Base-by-base conservation (phyloP, 1,139 yeast genomes). In the Lodderomyces pseudojiufengensis region DNA sequence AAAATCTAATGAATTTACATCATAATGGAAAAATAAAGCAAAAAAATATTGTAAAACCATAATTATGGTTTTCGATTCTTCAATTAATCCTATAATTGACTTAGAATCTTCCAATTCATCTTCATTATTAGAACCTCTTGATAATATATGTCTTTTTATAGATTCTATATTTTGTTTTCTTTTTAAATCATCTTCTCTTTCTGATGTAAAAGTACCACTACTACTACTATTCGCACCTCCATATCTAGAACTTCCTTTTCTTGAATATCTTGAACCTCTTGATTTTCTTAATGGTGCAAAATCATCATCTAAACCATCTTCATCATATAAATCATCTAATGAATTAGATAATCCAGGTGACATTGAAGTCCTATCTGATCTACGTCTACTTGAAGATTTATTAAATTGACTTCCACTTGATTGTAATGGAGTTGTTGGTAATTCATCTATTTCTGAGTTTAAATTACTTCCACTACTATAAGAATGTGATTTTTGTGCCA, bases 11-110 rank as follows among this genome's bases (percentile, higher is more conserved):
- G 60, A 61, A 2, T 66, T 62, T 32, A 70, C 70, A 2, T 79
- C 68, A 36, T 80, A 61, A 45, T 85, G 94, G 61, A 88, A 87
- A 39, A 87, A 70, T 12, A 61, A 63, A 9, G 76, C 76, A 12
- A 83, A 53, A 42, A 86, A 80, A 47, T 75, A 79, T 47, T 85
- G 95, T 33, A 85, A 78, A 9, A 73, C 52, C 16, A 54, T 39
- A 18, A 70, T 61, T 26, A 68, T 47, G 9, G 60, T 64, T 29
- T 50, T 57, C 4, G 68, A 53, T 39, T 65, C 72, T 27, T 59
- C 59, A 11, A 66, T 55, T 15, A 67, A 40, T 15, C 55, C 66
- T 9, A 78, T 57, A 13, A 84, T 65, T 3, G 72, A 58, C 32
- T 54, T 57, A 4, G 66, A 62, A 42, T 68, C 73, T 32, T 58